Percentiles rank a stretch among this genome's conserved stretches.
Conservation (phyloP, 2,329 filamentous ascomycete genomes). For the Calonectria crousiana region DNA sequence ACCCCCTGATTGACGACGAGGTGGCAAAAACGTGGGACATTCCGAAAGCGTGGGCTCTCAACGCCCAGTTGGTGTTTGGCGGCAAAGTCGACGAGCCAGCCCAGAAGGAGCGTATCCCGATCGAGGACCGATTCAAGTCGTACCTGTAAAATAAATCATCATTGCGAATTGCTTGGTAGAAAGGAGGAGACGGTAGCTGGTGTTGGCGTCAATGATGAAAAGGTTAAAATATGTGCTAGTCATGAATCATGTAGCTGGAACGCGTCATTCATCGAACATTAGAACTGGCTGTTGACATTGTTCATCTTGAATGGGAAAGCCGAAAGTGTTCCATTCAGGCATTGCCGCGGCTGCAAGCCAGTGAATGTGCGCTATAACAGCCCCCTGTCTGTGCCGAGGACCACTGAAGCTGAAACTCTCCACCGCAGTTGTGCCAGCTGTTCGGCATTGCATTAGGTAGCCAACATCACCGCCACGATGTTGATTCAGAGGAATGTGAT, state of each 20-base stretch:
- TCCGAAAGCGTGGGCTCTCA: background rate
- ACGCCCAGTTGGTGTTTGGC: background rate
- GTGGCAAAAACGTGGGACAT: background rate
- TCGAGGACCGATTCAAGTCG: background rate
- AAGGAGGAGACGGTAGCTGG: background rate
- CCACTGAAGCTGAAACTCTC: background rate
- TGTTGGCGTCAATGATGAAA: background rate
- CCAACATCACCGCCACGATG: background rate
- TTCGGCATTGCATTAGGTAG: background rate
- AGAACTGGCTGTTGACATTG: too few relatives aligned
- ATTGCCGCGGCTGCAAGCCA: background rate
- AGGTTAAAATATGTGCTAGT: background rate
- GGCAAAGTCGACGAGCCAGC: background rate
- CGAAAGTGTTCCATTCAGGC: too few relatives aligned
- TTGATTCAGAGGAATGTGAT: background rate
- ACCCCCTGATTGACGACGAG: background rate
- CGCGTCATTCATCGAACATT: too few relatives aligned
- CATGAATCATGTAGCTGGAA: too few relatives aligned
- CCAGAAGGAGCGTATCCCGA: background rate
- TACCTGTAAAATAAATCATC: background rate
- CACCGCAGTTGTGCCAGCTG: background rate
- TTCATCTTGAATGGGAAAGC: too few relatives aligned
- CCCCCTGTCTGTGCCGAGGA: background rate
- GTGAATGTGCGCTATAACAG: background rate
- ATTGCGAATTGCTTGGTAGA: background rate